These are phyloP conservation scores for Amorphotheca resinae DNA, from an alignment of 495 filamentous ascomycete genomes.

Conservation along the genomic window DNA sequence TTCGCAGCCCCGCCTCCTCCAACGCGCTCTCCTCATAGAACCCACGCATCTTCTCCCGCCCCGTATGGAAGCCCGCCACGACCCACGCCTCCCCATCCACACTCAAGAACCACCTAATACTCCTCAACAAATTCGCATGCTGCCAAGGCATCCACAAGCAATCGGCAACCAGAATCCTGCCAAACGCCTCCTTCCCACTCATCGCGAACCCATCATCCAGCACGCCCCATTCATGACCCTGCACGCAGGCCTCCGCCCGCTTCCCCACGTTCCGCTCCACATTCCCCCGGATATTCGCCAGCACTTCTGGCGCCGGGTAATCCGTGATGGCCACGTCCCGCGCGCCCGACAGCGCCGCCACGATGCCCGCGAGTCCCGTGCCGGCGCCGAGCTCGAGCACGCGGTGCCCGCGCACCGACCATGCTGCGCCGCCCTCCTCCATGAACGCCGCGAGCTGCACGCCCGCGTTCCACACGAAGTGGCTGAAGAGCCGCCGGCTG, in stretches of 20 bases:
- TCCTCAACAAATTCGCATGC: slow-evolving; percentile 57
- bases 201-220: slow-evolving; percentile 37
- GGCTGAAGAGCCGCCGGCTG: slow-evolving; percentile 57
- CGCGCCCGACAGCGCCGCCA: slow-evolving; percentile 52
- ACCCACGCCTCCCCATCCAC: slow-evolving; percentile 39
- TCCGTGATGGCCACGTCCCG: slow-evolving; percentile 55
- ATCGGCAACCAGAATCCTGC: slow-evolving; percentile 66
- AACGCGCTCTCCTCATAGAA: slow-evolving; percentile 59
- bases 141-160: slow-evolving; percentile 78
- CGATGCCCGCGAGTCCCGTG: slow-evolving; percentile 60
- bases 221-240: slow-evolving; percentile 67
- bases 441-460: slow-evolving; percentile 60
- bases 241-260: slow-evolving; percentile 22
- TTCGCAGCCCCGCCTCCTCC: slow-evolving; percentile 42
- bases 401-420: slow-evolving; percentile 25
- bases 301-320: slow-evolving; percentile 56
- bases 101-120: slow-evolving; percentile 61
- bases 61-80: slow-evolving; percentile 76
- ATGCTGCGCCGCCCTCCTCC: slow-evolving; percentile 25
- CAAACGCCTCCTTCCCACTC: slow-evolving; percentile 38
- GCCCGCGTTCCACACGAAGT: slow-evolving; percentile 80
- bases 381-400: slow-evolving; percentile 49
- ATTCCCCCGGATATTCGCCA: slow-evolving; percentile 50
- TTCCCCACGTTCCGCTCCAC: slow-evolving; percentile 39
- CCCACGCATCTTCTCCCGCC: slow-evolving; percentile 50